Evolutionary conservation across 805 yeast species (phyloP).

Genomic region (Kuraishia hungarica): DNA sequence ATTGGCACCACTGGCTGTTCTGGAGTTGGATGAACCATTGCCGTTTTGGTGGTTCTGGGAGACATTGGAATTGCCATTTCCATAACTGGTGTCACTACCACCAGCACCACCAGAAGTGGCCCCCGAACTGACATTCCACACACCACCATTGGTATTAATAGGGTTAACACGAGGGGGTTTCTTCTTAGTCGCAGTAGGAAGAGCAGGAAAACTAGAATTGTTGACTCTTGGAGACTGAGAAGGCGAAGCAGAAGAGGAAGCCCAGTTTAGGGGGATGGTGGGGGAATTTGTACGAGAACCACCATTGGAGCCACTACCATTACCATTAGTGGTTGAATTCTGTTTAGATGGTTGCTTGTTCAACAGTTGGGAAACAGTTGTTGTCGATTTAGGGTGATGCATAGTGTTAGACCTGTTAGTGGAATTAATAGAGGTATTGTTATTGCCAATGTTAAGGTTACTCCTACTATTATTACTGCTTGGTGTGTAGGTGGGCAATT

Average conservation of each 20-base stretch:
- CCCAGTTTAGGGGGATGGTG: conserved; percentile 1
- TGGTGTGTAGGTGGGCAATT: conserved; percentile 6
- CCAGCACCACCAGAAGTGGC: no score
- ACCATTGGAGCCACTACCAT: conserved; percentile 16
- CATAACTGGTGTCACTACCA: no score
- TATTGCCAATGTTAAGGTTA: not conserved
- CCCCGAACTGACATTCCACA: conserved; percentile 26
- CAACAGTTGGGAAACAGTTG: not conserved
- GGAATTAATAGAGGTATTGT: not conserved
- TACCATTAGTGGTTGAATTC: conserved; percentile 16
- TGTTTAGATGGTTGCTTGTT: conserved; percentile 4
- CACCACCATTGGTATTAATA: conserved; percentile 17
- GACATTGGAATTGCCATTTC: not conserved
- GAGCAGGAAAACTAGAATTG: conserved; percentile 18
- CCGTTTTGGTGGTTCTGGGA: no score
- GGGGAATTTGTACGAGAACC: conserved; percentile 4
- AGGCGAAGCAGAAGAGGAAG: not conserved
- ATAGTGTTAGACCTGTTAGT: not conserved
- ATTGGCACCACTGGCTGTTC: not conserved
- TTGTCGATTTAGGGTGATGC: not conserved
- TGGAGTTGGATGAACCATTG: not conserved
- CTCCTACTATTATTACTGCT: not conserved
- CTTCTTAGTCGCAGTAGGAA: conserved; percentile 29
- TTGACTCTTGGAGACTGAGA: conserved; percentile 2
- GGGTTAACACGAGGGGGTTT: conserved; percentile 58